phyloP scores from a whole-genome alignment of 1,284 basidiomycete species.

The Sanghuangporus baumii region DNA sequence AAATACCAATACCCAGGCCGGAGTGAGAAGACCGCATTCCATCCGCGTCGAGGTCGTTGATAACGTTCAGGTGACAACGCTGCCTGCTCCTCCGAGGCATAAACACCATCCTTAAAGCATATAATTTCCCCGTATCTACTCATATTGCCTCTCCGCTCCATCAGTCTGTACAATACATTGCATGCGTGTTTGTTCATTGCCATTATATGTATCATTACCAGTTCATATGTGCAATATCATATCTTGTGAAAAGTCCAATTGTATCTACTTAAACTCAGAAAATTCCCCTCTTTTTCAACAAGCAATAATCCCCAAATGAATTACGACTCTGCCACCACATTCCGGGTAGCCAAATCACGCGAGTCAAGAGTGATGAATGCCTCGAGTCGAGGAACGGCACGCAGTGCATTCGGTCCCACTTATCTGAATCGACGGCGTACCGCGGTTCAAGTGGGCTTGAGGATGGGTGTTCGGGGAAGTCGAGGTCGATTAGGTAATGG shows the following conservation, averaged over 20 bases:
- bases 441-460: conserved; percentile 68
- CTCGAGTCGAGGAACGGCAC: conserved; percentile 75
- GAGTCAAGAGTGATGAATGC: conserved; percentile 65
- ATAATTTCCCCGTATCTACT: too few species aligned
- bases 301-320: conserved; percentile 66
- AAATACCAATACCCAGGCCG: neutral
- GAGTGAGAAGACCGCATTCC: neutral
- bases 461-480: conserved; percentile 65
- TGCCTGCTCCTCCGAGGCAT: conserved; percentile 9
- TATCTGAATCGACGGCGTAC: conserved; percentile 54
- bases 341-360: conserved; percentile 76
- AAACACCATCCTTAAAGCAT: neutral
- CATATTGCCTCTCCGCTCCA: neutral
- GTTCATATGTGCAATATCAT: too few species aligned
- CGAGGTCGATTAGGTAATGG: conserved; percentile 84
- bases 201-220: too few species aligned
- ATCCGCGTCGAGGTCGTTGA: conserved; percentile 5
- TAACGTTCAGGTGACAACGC: neutral
- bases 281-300: conserved; percentile 46
- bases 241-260: too few species aligned
- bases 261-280: neutral
- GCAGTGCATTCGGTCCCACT: conserved; percentile 77
- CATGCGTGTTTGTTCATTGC: too few species aligned
- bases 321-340: conserved; percentile 57
- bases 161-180: too few species aligned